These are phyloP conservation scores for Ramularia endophylla DNA, from an alignment of 2,329 filamentous ascomycete genomes.

Conservation along the genomic window DNA sequence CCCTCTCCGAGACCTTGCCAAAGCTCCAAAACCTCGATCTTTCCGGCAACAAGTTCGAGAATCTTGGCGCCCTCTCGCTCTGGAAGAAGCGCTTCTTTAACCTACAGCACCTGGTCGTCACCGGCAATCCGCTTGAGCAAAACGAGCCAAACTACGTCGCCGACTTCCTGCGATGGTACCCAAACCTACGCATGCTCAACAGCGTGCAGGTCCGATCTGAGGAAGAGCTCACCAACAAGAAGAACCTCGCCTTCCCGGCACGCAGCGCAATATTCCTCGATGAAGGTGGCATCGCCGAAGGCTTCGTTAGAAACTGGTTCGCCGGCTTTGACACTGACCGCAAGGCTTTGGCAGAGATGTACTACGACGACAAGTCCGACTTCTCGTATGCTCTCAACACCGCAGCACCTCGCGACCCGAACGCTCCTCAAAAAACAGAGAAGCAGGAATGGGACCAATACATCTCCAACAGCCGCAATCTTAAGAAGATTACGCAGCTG, in stretches of 20 bases:
- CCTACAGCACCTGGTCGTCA: constrained; percentile 74
- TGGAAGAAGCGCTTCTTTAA: constrained; percentile 76
- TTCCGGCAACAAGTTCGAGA: constrained; percentile 72
- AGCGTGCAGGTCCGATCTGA: constrained; percentile 65
- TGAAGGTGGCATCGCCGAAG: constrained; percentile 65
- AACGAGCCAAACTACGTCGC: constrained; percentile 49
- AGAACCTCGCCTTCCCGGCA: constrained; percentile 56
- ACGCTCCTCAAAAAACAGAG: constrained; percentile 30
- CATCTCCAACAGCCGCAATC: constrained; percentile 71
- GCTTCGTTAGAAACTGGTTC: constrained; percentile 70
- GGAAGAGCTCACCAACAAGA: constrained; percentile 58
- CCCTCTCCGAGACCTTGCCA: constrained; percentile 72
- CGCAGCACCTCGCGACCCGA: constrained; percentile 45
- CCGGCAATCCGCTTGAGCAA: constrained; percentile 64
- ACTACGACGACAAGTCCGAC: constrained; percentile 69
- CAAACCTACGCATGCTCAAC: constrained; percentile 71
- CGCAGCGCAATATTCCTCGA: constrained; percentile 66
- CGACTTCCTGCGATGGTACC: constrained; percentile 76
- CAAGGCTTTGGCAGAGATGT: constrained; percentile 53
- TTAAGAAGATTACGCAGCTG: constrained; percentile 60
- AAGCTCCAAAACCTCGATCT: constrained; percentile 85
- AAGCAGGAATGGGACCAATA: constrained; percentile 65
- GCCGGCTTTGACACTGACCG: constrained; percentile 67
- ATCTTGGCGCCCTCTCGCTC: constrained; percentile 59
- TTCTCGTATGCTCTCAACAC: constrained; percentile 74